These are phyloP conservation scores for Solanum hybrid DNA, from an alignment of 305 asterid species.

Conservation along the genomic window DNA sequence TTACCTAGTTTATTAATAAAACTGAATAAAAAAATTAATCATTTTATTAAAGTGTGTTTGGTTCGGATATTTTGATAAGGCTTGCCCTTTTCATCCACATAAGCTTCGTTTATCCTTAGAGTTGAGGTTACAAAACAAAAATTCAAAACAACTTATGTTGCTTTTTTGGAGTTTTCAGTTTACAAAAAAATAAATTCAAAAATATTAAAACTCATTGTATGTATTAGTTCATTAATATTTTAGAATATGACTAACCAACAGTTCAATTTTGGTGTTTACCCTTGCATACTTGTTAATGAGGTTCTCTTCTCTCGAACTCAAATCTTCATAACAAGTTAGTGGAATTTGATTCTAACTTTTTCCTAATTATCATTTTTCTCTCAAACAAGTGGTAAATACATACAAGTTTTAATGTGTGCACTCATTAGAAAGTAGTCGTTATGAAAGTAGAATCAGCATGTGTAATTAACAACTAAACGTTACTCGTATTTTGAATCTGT, in stretches of 20 bases:
- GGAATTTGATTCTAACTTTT: background rate
- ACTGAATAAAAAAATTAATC: no score
- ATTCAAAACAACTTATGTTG: background rate
- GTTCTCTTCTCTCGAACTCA: background rate
- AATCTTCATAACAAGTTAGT: background rate
- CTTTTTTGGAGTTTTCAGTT: background rate
- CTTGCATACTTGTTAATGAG: background rate
- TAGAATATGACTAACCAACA: background rate
- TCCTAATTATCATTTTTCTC: background rate
- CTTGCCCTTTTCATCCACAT: background rate
- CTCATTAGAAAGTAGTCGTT: background rate
- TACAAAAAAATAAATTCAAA: background rate
- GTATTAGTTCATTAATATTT: background rate
- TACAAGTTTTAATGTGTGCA: background rate
- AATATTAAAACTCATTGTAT: background rate
- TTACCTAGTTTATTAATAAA: no score
- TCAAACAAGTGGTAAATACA: background rate
- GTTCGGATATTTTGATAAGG: background rate
- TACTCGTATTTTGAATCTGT: background rate
- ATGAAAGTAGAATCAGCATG: no score
- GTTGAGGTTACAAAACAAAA: background rate
- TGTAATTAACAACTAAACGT: background rate
- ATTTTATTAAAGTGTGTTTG: background rate
- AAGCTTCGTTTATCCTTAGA: background rate
- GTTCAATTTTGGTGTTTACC: background rate